Conservation (phyloP, 129 eudicot genomes). For the Dittrichia graveolens region DNA sequence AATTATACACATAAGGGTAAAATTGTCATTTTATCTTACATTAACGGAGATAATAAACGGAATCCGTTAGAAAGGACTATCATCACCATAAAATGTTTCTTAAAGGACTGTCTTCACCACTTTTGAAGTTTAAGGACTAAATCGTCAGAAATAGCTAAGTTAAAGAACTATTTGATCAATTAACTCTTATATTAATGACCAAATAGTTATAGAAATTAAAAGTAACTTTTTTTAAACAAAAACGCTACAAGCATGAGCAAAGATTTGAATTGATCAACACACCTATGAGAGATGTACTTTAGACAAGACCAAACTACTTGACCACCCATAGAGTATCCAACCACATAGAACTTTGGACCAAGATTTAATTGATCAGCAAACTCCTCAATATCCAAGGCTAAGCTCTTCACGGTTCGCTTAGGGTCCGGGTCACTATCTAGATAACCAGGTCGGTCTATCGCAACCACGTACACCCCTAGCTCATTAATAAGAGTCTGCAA, state of each 20-base stretch:
- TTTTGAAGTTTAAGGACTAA: too few species aligned
- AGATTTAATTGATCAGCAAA: slow-evolving; percentile 68
- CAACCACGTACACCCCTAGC: slow-evolving; percentile 54
- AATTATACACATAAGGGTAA: too few species aligned
- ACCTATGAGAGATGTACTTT: slow-evolving; percentile 79
- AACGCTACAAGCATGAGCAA: not conserved
- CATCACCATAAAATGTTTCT: too few species aligned
- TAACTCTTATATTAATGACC: too few species aligned
- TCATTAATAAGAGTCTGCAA: slow-evolving; percentile 53
- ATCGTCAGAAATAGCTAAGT: too few species aligned
- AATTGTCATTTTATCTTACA: too few species aligned
- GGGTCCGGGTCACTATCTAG: slow-evolving; percentile 84
- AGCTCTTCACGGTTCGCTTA: slow-evolving; percentile 45
- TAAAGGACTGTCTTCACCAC: too few species aligned
- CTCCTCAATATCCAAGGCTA: slow-evolving; percentile 63
- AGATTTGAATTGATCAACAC: not conserved
- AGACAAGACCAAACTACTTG: slow-evolving; percentile 59
- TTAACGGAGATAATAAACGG: too few species aligned
- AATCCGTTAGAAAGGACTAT: too few species aligned
- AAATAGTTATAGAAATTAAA: too few species aligned
- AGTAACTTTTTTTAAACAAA: too few species aligned
- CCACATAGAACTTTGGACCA: slow-evolving; percentile 61
- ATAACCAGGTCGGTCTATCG: slow-evolving; percentile 75
- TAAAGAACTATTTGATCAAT: too few species aligned
- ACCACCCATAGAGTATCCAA: slow-evolving; percentile 74